Conservation (phyloP, 2,329 filamentous ascomycete genomes). For the Sporothrix variecibatus region DNA sequence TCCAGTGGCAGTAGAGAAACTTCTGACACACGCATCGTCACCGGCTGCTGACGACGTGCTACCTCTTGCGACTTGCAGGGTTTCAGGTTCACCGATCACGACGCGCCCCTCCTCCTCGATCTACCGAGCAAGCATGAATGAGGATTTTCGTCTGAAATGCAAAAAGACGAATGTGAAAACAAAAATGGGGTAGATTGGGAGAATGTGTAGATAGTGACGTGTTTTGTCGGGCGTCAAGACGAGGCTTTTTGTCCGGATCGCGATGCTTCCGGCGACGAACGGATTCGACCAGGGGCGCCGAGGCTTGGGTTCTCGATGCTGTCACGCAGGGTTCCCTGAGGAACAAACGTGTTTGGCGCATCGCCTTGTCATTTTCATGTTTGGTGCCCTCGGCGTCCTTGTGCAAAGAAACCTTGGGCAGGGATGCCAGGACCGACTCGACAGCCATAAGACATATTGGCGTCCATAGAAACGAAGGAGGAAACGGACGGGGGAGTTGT, state of each 20-base stretch:
- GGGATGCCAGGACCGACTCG: not conserved
- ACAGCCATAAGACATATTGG: not conserved
- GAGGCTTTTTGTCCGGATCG: not conserved
- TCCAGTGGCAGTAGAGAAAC: not conserved
- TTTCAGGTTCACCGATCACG: slow-evolving; percentile 24
- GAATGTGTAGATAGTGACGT: not conserved
- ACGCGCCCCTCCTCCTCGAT: not conserved
- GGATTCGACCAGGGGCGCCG: not conserved
- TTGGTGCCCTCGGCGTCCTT: not conserved
- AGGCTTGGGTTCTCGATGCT: not conserved
- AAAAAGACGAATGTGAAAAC: not conserved
- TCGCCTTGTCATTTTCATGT: not conserved
- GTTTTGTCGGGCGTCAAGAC: not conserved
- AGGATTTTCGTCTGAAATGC: slow-evolving; percentile 25
- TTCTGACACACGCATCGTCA: slow-evolving; percentile 25
- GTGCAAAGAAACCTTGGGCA: not conserved
- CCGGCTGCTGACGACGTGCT: slow-evolving; percentile 22
- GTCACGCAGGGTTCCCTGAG: not conserved
- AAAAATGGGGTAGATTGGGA: not conserved
- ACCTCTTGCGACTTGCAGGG: slow-evolving; percentile 22
- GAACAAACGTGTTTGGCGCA: not conserved
- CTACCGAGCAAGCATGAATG: slow-evolving; percentile 22
- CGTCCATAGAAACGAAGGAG: not conserved
- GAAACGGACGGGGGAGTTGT: not conserved
- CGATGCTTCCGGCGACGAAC: not conserved